Evolutionary conservation across 345 rosid genomes (phyloP).

Genomic region (Acer campestre): DNA sequence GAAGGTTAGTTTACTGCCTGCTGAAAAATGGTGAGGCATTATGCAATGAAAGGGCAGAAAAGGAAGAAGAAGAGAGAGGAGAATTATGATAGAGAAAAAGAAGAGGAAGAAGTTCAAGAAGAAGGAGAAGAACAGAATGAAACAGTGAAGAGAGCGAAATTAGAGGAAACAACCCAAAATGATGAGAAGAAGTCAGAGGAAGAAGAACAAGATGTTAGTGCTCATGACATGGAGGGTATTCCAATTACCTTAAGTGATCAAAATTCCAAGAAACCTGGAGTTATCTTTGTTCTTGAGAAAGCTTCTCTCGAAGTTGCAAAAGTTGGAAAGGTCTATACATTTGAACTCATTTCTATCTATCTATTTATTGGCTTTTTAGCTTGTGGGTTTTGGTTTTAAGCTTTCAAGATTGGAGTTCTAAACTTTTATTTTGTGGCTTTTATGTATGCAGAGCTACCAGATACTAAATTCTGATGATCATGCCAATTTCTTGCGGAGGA

Average conservation of each 20-base stretch:
- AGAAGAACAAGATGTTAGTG: conserved; percentile 28
- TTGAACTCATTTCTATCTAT: not conserved
- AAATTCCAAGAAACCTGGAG: conserved; percentile 40
- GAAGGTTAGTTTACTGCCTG: conserved; percentile 15
- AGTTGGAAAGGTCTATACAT: conserved; percentile 74
- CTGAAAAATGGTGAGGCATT: conserved; percentile 64
- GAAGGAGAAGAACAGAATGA: conserved; percentile 18
- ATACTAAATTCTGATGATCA: conserved; percentile 91
- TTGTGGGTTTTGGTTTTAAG: not conserved
- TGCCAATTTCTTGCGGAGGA: conserved; percentile 70
- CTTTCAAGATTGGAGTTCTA: not conserved
- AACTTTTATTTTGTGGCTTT: not conserved
- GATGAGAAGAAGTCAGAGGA: conserved; percentile 29
- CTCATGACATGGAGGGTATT: conserved; percentile 52
- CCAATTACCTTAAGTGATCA: conserved; percentile 43
- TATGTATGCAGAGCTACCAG: conserved; percentile 62
- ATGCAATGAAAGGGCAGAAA: conserved; percentile 62
- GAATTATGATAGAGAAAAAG: conserved; percentile 50
- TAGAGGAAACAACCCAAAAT: conserved; percentile 17
- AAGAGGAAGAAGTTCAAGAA: conserved; percentile 21
- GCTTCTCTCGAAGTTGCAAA: conserved; percentile 93
- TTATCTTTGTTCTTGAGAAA: conserved; percentile 78
- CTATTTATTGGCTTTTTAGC: not conserved
- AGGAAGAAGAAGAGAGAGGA: conserved; percentile 62
- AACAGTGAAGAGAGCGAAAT: conserved; percentile 28